Conservation (phyloP, 2,329 filamentous ascomycete genomes). For the Setomelanomma holmii region DNA sequence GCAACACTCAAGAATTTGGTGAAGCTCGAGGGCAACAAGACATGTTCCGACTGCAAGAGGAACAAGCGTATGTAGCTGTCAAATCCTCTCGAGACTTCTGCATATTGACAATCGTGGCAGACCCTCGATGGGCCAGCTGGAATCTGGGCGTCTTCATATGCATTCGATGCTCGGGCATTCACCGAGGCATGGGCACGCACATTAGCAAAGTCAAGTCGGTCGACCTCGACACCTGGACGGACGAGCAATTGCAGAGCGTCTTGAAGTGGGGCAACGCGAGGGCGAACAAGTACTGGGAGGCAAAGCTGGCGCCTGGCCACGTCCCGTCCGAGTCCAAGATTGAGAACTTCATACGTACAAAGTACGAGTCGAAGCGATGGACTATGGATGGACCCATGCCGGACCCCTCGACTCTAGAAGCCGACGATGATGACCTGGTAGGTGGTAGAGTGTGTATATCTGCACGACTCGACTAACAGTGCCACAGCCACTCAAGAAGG, state of each 20-base stretch:
- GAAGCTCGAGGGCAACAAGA: conserved; percentile 94
- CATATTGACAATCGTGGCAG: conserved; percentile 57
- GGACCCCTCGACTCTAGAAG: conserved; percentile 86
- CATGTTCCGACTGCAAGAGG: conserved; percentile 97
- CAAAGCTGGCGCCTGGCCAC: conserved; percentile 89
- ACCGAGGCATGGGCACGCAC: conserved; percentile 98
- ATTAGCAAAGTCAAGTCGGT: conserved; percentile 98
- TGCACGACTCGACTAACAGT: conserved; percentile 14
- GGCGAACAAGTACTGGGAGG: conserved; percentile 98
- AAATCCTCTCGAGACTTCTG: conserved; percentile 11
- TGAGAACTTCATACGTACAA: conserved; percentile 99
- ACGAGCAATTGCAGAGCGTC: conserved; percentile 94
- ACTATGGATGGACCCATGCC: conserved; percentile 98
- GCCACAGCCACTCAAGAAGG: conserved; percentile 68
- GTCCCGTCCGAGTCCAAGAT: conserved; percentile 97
- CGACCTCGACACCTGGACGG: conserved; percentile 97
- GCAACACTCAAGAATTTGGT: conserved; percentile 92
- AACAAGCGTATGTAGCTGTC: conserved; percentile 79
- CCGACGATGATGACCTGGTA: conserved; percentile 79
- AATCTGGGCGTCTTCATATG: conserved; percentile 97
- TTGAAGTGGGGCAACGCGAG: conserved; percentile 94
- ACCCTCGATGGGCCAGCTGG: conserved; percentile 99
- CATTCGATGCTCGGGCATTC: conserved; percentile 97
- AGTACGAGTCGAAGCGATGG: conserved; percentile 99
- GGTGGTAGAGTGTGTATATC: conserved; percentile 55